phyloP scores from a whole-genome alignment of 768 basidiomycete species.

The Floccularia luteovirens region DNA sequence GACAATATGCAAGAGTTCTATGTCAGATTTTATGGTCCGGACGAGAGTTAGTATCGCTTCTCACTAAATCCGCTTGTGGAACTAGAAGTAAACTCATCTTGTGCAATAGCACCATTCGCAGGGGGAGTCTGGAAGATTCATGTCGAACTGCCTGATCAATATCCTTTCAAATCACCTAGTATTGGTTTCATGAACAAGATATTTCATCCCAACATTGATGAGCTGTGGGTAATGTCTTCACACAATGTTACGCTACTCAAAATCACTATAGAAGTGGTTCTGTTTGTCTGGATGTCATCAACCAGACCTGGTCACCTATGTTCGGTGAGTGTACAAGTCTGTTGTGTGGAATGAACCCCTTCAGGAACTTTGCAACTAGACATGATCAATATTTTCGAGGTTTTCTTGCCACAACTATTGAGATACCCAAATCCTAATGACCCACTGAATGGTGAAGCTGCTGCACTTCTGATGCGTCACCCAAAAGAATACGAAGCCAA shows the following conservation, averaged over 20 bases:
- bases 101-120: constrained; percentile 79
- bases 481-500: constrained; percentile 93
- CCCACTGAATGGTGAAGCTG: constrained; percentile 96
- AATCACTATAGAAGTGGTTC: constrained; percentile 73
- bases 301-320: constrained; percentile 99
- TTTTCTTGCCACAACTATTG: constrained; percentile 93
- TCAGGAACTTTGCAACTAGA: constrained; percentile 37
- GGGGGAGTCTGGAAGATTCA: constrained; percentile 99
- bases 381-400: constrained; percentile 99
- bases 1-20: constrained; percentile 99
- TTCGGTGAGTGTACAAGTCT: constrained; percentile 67
- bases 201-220: constrained; percentile 99
- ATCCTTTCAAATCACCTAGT: constrained; percentile 97
- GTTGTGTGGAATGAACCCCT: background rate
- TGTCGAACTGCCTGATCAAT: constrained; percentile 96
- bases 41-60: constrained; percentile 66
- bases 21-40: constrained; percentile 89
- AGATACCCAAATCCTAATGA: constrained; percentile 99
- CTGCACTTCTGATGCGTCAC: constrained; percentile 94
- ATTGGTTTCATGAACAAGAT: constrained; percentile 99
- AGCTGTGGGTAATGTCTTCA: constrained; percentile 61
- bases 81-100: background rate
- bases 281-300: constrained; percentile 97
- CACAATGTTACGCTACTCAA: constrained; percentile 6
- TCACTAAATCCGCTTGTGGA: background rate